phyloP scores from a whole-genome alignment of 1,284 basidiomycete species.

The Tilletia indica region DNA sequence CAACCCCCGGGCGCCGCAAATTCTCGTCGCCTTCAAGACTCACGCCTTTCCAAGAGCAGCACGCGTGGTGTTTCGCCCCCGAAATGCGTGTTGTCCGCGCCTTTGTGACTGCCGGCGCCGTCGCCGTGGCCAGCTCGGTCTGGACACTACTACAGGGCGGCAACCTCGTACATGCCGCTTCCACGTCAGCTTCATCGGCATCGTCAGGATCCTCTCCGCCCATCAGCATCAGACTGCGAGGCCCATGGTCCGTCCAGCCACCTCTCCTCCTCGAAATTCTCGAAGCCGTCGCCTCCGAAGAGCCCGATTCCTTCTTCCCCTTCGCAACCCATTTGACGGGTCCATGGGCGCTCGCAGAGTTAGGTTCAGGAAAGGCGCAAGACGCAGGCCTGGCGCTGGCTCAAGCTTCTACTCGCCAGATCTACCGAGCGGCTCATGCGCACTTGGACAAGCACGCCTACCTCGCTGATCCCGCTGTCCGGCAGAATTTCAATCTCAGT shows the following conservation, averaged over 20 bases:
- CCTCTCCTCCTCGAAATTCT: constrained; percentile 76
- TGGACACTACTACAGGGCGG: neutral
- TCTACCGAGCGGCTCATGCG: constrained; percentile 19
- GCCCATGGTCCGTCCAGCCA: constrained; percentile 72
- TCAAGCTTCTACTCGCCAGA: constrained; percentile 10
- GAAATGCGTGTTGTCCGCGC: neutral
- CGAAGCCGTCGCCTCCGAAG: constrained; percentile 61
- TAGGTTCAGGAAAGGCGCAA: neutral
- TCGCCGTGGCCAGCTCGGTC: neutral
- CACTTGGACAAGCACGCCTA: constrained; percentile 17
- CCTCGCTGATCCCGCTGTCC: constrained; percentile 12
- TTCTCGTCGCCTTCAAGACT: too few relatives aligned
- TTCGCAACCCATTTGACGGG: constrained; percentile 32
- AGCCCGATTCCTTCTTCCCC: constrained; percentile 35
- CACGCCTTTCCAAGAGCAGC: too few relatives aligned
- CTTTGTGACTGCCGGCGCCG: neutral
- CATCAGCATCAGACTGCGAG: constrained; percentile 72
- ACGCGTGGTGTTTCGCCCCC: too few relatives aligned
- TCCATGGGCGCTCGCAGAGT: constrained; percentile 16
- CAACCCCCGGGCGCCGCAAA: too few relatives aligned
- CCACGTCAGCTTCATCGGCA: constrained; percentile 39
- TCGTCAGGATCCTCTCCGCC: constrained; percentile 61
- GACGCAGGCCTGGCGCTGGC: constrained; percentile 9
- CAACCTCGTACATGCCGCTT: neutral
- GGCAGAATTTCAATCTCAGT: constrained; percentile 37